These are phyloP conservation scores for Apiospora saccharicola DNA, from an alignment of 2,329 filamentous ascomycete species.

Conservation along the genomic window DNA sequence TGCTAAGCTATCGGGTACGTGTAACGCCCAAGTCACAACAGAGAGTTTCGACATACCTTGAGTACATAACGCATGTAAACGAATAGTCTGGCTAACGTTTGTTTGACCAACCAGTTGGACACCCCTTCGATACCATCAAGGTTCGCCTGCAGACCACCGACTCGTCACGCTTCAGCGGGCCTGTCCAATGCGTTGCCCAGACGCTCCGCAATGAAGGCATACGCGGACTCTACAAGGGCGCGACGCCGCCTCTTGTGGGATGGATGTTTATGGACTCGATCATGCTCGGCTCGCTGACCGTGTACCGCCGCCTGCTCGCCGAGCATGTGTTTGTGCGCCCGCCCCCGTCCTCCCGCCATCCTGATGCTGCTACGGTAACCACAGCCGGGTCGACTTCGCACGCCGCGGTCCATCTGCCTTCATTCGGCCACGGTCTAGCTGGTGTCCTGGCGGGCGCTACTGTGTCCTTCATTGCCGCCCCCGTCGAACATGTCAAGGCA, in stretches of 20 bases:
- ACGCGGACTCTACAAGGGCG: conserved; percentile 90
- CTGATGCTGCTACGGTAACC: conserved; percentile 40
- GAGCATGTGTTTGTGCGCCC: conserved; percentile 76
- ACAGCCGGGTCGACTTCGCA: conserved; percentile 32
- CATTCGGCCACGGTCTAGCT: conserved; percentile 84
- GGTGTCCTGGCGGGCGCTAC: conserved; percentile 88
- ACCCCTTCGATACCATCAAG: conserved; percentile 92
- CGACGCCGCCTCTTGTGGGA: conserved; percentile 87
- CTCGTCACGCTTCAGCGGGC: conserved; percentile 79
- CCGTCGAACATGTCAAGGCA: conserved; percentile 94
- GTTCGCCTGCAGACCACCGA: conserved; percentile 91
- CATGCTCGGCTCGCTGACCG: conserved; percentile 90
- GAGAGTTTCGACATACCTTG: conserved; percentile 18
- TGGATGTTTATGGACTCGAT: conserved; percentile 98
- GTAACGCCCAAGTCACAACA: conserved; percentile 1
- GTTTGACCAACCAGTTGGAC: conserved; percentile 56
- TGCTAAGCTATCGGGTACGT: conserved; percentile 82
- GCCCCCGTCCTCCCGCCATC: conserved; percentile 43
- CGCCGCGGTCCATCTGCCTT: conserved; percentile 63
- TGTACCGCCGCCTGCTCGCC: conserved; percentile 85
- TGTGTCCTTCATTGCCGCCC: conserved; percentile 90
- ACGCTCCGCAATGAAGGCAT: conserved; percentile 88
- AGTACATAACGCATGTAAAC: neutral
- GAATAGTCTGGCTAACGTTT: conserved; percentile 1
- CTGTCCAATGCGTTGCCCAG: conserved; percentile 83